A percentile compares a stretch with the other conserved stretches of the same genome.
phyloP scores from a whole-genome alignment of 2,329 filamentous ascomycete species.

The Beauveria bassiana region DNA sequence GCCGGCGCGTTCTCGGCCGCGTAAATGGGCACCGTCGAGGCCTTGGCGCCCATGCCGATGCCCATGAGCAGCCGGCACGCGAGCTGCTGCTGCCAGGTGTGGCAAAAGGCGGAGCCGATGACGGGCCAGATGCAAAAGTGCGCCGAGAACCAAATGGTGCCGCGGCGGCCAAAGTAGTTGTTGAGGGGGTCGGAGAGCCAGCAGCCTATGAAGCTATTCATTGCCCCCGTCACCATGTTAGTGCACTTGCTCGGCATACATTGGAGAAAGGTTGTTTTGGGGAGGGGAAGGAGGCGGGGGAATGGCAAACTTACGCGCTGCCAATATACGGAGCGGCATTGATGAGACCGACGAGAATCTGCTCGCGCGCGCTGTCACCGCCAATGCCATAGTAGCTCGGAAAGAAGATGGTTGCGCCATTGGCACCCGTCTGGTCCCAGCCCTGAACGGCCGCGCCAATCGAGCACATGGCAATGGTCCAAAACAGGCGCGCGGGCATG shows the following conservation, averaged over 20 bases:
- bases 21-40: constrained; percentile 68
- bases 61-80: constrained; percentile 65
- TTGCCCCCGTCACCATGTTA: neutral
- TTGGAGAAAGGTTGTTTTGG: too few species aligned
- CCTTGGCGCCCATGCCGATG: constrained; percentile 70
- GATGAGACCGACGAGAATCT: constrained; percentile 55
- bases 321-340: constrained; percentile 51
- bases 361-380: constrained; percentile 26
- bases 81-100: constrained; percentile 66
- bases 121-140: constrained; percentile 64
- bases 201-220: constrained; percentile 38
- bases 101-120: constrained; percentile 61
- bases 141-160: constrained; percentile 63
- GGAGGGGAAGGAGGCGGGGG: too few species aligned
- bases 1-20: constrained; percentile 67
- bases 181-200: constrained; percentile 63
- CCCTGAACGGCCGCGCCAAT: constrained; percentile 64
- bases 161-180: constrained; percentile 35
- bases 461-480: constrained; percentile 61
- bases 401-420: constrained; percentile 57
- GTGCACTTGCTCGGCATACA: neutral
- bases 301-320: constrained; percentile 23
- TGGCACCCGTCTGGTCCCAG: constrained; percentile 60
- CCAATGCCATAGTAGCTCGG: constrained; percentile 42
- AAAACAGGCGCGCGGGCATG: constrained; percentile 53